These are phyloP conservation scores for Kuraishia capsulata DNA, from an alignment of 805 yeast species.

Conservation along the genomic window DNA sequence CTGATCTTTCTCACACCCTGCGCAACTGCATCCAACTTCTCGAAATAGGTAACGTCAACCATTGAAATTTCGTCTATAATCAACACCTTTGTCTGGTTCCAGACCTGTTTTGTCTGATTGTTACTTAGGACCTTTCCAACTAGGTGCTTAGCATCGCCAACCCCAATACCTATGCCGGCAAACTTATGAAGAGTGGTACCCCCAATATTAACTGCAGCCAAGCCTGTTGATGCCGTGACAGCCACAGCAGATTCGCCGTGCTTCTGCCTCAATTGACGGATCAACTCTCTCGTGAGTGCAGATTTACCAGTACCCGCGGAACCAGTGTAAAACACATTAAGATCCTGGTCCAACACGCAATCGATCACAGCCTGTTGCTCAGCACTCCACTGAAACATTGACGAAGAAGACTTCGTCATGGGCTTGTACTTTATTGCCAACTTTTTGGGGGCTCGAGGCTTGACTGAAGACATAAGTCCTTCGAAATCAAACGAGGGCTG, in stretches of 20 bases:
- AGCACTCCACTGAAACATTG: conserved; percentile 20
- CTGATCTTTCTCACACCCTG: conserved; percentile 33
- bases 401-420: conserved; percentile 20
- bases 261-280: conserved; percentile 37
- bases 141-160: conserved; percentile 36
- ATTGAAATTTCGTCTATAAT: conserved; percentile 75
- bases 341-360: conserved; percentile 48
- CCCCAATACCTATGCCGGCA: conserved; percentile 71
- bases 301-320: conserved; percentile 99
- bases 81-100: conserved; percentile 50
- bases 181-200: conserved; percentile 72
- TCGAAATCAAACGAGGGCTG: too few relatives aligned
- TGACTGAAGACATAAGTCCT: too few relatives aligned
- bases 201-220: conserved; percentile 77
- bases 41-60: conserved; percentile 63
- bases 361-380: conserved; percentile 64
- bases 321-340: conserved; percentile 84
- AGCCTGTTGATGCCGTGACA: conserved; percentile 78
- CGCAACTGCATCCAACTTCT: conserved; percentile 56
- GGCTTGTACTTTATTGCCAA: neutral
- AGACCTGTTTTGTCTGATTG: conserved; percentile 37
- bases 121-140: conserved; percentile 45
- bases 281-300: conserved; percentile 60
- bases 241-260: conserved; percentile 48
- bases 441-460: too few relatives aligned